These are phyloP conservation scores for Microbotryum violaceum DNA, from an alignment of 1,284 basidiomycete species.

Conservation along the genomic window DNA sequence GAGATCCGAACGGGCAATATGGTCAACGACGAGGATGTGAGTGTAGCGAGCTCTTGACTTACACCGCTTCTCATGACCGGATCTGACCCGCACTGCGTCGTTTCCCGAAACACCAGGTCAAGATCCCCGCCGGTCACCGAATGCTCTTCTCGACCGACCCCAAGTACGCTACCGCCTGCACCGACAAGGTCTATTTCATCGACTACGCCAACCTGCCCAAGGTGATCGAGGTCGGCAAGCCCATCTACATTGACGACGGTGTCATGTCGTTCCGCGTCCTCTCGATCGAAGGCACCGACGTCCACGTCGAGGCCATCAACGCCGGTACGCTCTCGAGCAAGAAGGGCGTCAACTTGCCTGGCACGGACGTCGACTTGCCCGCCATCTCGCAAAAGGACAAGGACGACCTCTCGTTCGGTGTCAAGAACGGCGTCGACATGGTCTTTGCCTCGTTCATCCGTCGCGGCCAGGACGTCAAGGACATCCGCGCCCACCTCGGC, in stretches of 20 bases:
- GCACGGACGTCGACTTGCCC: conserved; percentile 95
- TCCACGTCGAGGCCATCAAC: conserved; percentile 78
- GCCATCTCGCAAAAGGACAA: conserved; percentile 98
- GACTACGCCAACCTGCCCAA: conserved; percentile 95
- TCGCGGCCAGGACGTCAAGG: conserved; percentile 78
- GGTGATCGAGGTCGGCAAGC: conserved; percentile 89
- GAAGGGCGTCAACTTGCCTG: conserved; percentile 99
- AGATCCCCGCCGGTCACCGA: conserved; percentile 85
- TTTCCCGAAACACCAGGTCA: conserved; percentile 49
- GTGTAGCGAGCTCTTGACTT: conserved; percentile 38
- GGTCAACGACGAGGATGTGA: conserved; percentile 72
- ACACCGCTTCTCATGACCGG: no score
- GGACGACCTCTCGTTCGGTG: conserved; percentile 87
- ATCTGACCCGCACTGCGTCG: not conserved
- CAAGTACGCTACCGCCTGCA: conserved; percentile 68
- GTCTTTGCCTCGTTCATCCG: conserved; percentile 97
- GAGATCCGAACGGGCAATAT: conserved; percentile 98
- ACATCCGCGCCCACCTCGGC: conserved; percentile 84
- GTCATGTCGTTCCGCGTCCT: conserved; percentile 91
- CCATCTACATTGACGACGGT: conserved; percentile 96
- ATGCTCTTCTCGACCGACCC: conserved; percentile 84
- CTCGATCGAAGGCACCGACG: conserved; percentile 65
- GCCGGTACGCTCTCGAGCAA: conserved; percentile 87
- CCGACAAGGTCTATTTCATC: conserved; percentile 75
- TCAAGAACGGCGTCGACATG: conserved; percentile 98